Base-by-base conservation (phyloP, 2,329 filamentous ascomycete genomes). In the Fusarium marasasianum region DNA sequence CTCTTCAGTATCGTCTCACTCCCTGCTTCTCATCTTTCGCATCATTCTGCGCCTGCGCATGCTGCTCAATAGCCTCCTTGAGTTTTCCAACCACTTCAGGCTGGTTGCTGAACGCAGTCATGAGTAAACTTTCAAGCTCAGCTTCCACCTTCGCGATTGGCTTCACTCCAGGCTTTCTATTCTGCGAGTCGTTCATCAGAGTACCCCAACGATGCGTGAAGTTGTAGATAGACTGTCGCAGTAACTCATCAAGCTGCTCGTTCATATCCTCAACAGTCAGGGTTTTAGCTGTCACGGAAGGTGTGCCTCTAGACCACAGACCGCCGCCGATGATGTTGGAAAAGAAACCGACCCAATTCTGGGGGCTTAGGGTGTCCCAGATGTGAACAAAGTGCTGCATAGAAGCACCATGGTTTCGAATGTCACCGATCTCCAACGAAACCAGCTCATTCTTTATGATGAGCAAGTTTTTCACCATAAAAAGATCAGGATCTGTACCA, bases 361-460 rank as follows among this genome's bases (percentile, higher is more conserved):
- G 86, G 5, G 85, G 87, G 76, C 85, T 91, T 18, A 92, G 85
- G 1, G 89, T 89, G 58, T 91, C 89, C 90, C 90, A 92, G 45
- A 92, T 91, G 70, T 89, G 89, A 22, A 86, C 83, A 77, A 92
- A 91, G 77, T 92, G 90, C 75, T 91, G 89, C 84, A 90, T 87
- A 10, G 82, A 81, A 33, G 76, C 67, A 18, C 79, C 69, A 50
- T 88, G 85, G 63, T 87, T 88, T 67, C 89, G 85, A 22, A 91
- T 87, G 74, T 91, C 90, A 58, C 90, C 95, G 75, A 99, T 98
- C 83, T 99, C 96, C 71, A 99, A 95, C 15, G 95, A 95, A 33
- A 99, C 91, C 58, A 99, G 93, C 81, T 98, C 94, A 80, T 98
- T 97, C 83, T 98, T 98, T 58, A 99, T 89, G 56, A 98, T 92